phyloP scores from a whole-genome alignment of 495 filamentous ascomycete species.

The Penicillium arizonense region DNA sequence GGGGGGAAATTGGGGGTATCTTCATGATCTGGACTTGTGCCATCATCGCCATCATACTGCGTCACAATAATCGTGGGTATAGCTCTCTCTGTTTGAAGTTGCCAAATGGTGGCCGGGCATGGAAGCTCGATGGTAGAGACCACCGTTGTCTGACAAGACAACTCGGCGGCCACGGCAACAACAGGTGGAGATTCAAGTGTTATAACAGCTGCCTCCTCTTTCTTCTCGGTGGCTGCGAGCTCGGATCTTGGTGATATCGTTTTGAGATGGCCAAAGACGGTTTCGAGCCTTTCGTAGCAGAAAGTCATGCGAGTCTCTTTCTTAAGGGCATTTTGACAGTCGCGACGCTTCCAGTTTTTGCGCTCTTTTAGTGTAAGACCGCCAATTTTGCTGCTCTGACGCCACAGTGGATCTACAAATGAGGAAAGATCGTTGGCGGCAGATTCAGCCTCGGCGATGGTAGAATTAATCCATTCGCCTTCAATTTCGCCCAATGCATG shows the following conservation, averaged over 20 bases:
- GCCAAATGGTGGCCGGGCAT: neutral
- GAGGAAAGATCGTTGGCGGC: neutral
- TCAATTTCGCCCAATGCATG: neutral
- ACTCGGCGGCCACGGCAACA: neutral
- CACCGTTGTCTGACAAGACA: neutral
- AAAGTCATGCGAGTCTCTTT: neutral
- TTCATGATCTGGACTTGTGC: neutral
- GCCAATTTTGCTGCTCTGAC: neutral
- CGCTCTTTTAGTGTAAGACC: too few species aligned
- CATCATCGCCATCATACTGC: slow-evolving; percentile 1
- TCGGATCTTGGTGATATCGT: neutral
- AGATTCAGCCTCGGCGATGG: neutral
- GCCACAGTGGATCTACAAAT: neutral
- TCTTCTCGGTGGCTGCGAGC: neutral
- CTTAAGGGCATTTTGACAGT: neutral
- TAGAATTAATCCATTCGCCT: slow-evolving; percentile 6
- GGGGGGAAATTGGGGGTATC: neutral
- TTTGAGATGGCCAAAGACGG: slow-evolving; percentile 1
- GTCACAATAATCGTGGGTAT: slow-evolving; percentile 6
- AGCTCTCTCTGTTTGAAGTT: neutral
- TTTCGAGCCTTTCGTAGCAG: neutral
- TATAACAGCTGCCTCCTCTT: neutral
- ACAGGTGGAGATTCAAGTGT: neutral
- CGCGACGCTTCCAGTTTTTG: neutral
- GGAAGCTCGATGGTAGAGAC: neutral